Percentiles rank a stretch among this genome's conserved stretches.
phyloP scores from a whole-genome alignment of 73 alveolate genomes.

The Effrenium voratum region DNA sequence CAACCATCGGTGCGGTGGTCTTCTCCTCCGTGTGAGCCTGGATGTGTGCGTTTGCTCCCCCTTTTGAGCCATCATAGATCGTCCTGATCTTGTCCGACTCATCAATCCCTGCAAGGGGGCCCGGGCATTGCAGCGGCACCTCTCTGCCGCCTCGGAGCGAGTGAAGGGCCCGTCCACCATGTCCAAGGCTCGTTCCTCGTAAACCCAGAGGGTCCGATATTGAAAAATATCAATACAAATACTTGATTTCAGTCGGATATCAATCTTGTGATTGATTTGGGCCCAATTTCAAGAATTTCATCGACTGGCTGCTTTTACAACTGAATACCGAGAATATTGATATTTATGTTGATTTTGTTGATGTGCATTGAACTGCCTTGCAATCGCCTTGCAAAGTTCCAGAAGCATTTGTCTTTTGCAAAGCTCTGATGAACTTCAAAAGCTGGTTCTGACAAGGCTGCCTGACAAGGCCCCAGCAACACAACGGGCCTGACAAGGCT shows the following conservation, averaged over 20 bases:
- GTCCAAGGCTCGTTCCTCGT: too few species aligned
- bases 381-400: not conserved
- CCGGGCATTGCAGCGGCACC: too few species aligned
- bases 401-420: not conserved
- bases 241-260: not conserved
- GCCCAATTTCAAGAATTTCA: not conserved
- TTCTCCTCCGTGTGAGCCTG: too few species aligned
- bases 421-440: not conserved
- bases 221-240: not conserved
- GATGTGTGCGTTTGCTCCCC: too few species aligned
- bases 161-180: too few species aligned
- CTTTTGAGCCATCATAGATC: too few species aligned
- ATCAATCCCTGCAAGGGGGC: too few species aligned
- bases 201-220: not conserved
- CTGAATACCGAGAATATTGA: not conserved
- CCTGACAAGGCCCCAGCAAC: not conserved
- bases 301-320: too few species aligned
- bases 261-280: not conserved
- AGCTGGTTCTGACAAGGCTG: not conserved
- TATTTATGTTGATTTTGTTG: not conserved
- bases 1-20: too few species aligned
- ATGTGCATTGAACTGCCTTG: not conserved
- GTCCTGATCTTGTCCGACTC: too few species aligned
- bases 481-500: not conserved
- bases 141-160: too few species aligned